Evolutionary conservation across 257 asterid genomes (phyloP).

Genomic region (Lithospermum erythrorhizon): DNA sequence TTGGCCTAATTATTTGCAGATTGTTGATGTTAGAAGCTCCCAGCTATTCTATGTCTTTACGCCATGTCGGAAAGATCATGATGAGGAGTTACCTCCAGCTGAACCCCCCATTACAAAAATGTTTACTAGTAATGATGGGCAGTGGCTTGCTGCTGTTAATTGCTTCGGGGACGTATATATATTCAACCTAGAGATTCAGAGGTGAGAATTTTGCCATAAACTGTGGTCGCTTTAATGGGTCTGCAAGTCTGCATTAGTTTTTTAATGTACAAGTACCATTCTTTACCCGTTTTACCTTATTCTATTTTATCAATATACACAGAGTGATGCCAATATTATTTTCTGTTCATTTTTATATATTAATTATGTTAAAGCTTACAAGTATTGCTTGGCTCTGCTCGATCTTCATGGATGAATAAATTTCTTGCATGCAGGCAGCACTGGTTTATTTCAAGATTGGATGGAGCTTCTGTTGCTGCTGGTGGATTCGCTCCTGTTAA

Average conservation of each 20-base stretch:
- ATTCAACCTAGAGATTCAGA: constrained; percentile 68
- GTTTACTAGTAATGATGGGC: constrained; percentile 70
- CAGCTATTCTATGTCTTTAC: constrained; percentile 42
- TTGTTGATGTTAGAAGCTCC: constrained; percentile 41
- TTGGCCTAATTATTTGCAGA: constrained; percentile 31
- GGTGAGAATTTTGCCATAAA: constrained; percentile 26
- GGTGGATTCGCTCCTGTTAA: constrained; percentile 79
- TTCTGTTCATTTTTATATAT: background rate
- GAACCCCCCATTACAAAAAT: constrained; percentile 88
- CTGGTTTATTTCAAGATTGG: constrained; percentile 92
- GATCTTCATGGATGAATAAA: background rate
- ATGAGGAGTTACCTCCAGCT: constrained; percentile 43
- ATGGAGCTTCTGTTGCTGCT: constrained; percentile 86
- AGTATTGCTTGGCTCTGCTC: background rate
- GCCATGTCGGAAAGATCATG: constrained; percentile 48
- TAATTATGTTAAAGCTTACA: background rate
- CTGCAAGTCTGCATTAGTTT: background rate
- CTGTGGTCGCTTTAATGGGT: background rate
- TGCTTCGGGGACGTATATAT: constrained; percentile 83
- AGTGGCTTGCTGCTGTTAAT: constrained; percentile 86
- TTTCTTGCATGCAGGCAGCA: constrained; percentile 61
- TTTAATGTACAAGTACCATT: background rate
- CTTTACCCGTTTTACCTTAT: background rate
- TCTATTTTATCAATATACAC: background rate
- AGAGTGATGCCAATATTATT: background rate